Evolutionary conservation across 2,329 filamentous ascomycete genomes (phyloP).

Genomic region (Hymenoscyphus scutula): DNA sequence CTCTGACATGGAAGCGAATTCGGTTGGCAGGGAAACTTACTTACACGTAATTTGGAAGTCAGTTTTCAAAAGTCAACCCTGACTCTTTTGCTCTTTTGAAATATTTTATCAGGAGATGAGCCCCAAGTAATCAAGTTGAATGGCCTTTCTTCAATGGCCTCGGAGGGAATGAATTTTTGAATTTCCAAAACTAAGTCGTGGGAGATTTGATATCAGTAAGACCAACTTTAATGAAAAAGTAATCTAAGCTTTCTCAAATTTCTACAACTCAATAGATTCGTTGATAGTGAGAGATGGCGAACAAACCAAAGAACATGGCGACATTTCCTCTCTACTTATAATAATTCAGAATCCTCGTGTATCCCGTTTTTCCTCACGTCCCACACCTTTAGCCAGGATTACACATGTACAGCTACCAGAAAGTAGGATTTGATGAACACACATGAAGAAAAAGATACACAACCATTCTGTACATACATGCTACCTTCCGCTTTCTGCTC

Average conservation of each 20-base stretch:
- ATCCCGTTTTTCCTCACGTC: not conserved
- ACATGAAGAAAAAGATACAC: not conserved
- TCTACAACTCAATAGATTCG: not conserved
- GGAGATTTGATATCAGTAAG: not conserved
- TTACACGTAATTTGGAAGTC: no score
- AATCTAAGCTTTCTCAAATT: not conserved
- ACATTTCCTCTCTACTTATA: not conserved
- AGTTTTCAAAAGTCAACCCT: no score
- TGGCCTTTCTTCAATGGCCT: no score
- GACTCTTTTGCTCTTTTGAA: no score
- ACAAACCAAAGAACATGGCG: not conserved
- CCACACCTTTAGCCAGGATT: not conserved
- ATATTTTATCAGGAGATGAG: no score
- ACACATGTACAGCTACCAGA: not conserved
- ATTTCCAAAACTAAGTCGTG: not conserved
- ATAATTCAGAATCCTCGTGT: not conserved
- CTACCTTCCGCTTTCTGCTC: slow-evolving; percentile 1
- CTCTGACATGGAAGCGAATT: no score
- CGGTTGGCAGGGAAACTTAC: no score
- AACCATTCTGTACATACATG: not conserved
- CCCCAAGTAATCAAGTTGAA: no score
- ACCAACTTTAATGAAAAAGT: not conserved
- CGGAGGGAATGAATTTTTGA: not conserved
- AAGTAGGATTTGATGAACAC: not conserved
- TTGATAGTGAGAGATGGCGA: not conserved